These are phyloP conservation scores for maize (Zea mays) DNA, from an alignment of 176 grass and related monocot species.

Conservation along the genomic window Zm-B73-REFERENCE-NAM-5.0 NC_050103.1:15917501-15918000, in stretches of 20 bases:
- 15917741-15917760: background rate
- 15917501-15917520: conserved; percentile 27
- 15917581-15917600: conserved; percentile 38
- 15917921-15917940: conserved; percentile 22
- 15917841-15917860: too few relatives aligned
- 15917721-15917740: background rate
- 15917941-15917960: conserved; percentile 40
- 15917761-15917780: conserved; percentile 14
- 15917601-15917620: conserved; percentile 27
- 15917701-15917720: conserved; percentile 1
- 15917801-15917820: background rate
- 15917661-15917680: conserved; percentile 18
- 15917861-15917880: background rate
- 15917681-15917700: conserved; percentile 30
- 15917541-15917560: conserved; percentile 46
- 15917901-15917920: conserved; percentile 44
- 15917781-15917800: conserved; percentile 2
- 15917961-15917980: conserved; percentile 19
- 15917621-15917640: conserved; percentile 38
- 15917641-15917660: conserved; percentile 6
- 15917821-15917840: background rate
- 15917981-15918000: conserved; percentile 42
- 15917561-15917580: conserved; percentile 14
- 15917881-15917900: background rate
- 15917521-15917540: conserved; percentile 30